Conservation (phyloP, 208 protist species). For the Crithidia sp. region DNA sequence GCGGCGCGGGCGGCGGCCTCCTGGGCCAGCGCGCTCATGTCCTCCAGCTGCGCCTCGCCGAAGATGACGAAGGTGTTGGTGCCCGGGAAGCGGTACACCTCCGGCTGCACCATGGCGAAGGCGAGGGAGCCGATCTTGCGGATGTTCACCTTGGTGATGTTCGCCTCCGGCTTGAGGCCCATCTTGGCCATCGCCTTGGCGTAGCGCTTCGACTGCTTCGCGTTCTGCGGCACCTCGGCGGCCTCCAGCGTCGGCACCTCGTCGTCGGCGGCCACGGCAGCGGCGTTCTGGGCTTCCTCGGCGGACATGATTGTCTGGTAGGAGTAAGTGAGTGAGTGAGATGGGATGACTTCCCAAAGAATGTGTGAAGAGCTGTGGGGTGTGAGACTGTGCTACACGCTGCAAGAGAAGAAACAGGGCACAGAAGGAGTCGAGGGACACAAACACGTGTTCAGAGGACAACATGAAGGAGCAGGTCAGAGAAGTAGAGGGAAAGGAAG, state of each 20-base stretch:
- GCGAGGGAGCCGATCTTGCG: slow-evolving; percentile 90
- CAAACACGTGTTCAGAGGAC: too few relatives aligned
- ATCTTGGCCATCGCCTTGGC: slow-evolving; percentile 97
- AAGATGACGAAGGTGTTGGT: slow-evolving; percentile 98
- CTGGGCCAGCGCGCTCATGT: slow-evolving; percentile 66
- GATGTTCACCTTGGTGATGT: slow-evolving; percentile 94
- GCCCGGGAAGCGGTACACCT: slow-evolving; percentile 96
- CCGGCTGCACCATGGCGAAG: slow-evolving; percentile 94
- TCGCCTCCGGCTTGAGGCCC: slow-evolving; percentile 94
- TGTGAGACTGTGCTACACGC: neutral
- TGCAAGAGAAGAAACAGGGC: neutral
- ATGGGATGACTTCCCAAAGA: neutral
- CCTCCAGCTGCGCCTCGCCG: slow-evolving; percentile 97
- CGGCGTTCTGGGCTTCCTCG: slow-evolving; percentile 62
- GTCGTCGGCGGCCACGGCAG: slow-evolving; percentile 54
- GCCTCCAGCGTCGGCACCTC: slow-evolving; percentile 80
- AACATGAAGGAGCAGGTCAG: too few relatives aligned
- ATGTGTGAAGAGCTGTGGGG: neutral
- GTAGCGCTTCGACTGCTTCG: slow-evolving; percentile 94
- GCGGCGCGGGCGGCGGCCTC: slow-evolving; percentile 73
- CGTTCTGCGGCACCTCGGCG: slow-evolving; percentile 66
- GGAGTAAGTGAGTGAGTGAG: neutral
- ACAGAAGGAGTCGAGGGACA: neutral
- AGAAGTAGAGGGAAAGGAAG: too few relatives aligned
- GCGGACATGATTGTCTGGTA: slow-evolving; percentile 43